Evolutionary conservation across 805 yeast genomes (phyloP), one percentile per base, ranked within the genome.

Genomic region (Phaffomyces opuntiae): DNA sequence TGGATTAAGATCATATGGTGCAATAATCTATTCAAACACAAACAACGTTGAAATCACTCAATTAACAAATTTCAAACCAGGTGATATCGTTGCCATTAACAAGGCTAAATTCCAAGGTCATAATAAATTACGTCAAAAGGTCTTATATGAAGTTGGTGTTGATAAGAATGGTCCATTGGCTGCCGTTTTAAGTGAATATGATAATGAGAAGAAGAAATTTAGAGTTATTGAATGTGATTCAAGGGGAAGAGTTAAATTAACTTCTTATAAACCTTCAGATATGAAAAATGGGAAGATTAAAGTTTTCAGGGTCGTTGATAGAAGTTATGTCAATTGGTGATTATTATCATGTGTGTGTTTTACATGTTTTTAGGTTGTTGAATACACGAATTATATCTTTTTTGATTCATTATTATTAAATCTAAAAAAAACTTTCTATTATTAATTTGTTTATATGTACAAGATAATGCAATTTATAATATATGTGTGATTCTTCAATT

Each of bases 41-140:
- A 73, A 72, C 56, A 73, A 78, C 39, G 55, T 69, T 3, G 68
- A 71, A 7, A 74, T 79, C 7, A 65, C 72, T 14, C 80, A 75
- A 53, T 56, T 66, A 29, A 88, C 79, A 45, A 84, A 80, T 36
- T 75, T 89, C 45, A 72, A 76, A 40, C 82, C 95, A 0, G 99
- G 99, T 49, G 98, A 93, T 62, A 72, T 91, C 9, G 64, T 88
- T 37, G 85, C 88, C 43, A 75, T 88, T 50, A 77, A 81, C 55
- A 80, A 80, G 46, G 96, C 88, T 7, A 75, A 75, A 49, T 90
- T 91, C 65, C 78, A 76, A 50, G 77, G 81, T 7, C 87, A 81
- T 53, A 73, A 74, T 43, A 72, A 77, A 32, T 57, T 80, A 35
- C 77, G 72, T 44, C 77, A 72, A 55, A 83, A 83, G 65, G 75